Evolutionary conservation across 2,329 filamentous ascomycete genomes (phyloP).

Genomic region (Curvularia lunata): DNA sequence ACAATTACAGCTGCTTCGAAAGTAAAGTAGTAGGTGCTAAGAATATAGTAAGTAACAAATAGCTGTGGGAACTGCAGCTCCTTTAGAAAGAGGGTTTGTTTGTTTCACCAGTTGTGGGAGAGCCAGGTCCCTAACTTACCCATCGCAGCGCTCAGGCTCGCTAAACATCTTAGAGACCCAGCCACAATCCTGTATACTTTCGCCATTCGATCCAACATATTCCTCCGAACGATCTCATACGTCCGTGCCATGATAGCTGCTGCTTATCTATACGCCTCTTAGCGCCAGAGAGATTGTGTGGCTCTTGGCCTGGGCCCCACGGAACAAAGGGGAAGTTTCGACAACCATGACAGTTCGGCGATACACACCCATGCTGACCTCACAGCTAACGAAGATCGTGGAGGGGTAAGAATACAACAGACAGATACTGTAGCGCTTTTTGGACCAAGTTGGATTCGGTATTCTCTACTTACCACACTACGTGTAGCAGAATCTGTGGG

Average conservation of each 20-base stretch:
- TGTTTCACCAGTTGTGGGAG: no score
- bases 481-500: slow-evolving; percentile 3
- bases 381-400: not conserved
- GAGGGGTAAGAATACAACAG: not conserved
- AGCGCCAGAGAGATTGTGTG: not conserved
- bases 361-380: not conserved
- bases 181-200: not conserved
- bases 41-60: no score
- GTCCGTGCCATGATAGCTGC: not conserved
- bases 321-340: not conserved
- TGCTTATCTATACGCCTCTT: not conserved
- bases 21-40: no score
- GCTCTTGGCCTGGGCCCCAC: not conserved
- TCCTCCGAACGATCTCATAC: not conserved
- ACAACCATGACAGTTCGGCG: not conserved
- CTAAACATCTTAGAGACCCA: no score
- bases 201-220: not conserved
- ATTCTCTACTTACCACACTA: not conserved
- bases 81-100: no score
- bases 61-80: no score
- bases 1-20: no score
- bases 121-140: no score
- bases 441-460: not conserved
- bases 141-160: no score
- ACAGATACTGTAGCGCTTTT: not conserved